A percentile compares a stretch with the other conserved stretches of the same genome.
Evolutionary conservation across 176 grass and related monocot genomes (phyloP).

Genomic region (Areca catechu): DNA sequence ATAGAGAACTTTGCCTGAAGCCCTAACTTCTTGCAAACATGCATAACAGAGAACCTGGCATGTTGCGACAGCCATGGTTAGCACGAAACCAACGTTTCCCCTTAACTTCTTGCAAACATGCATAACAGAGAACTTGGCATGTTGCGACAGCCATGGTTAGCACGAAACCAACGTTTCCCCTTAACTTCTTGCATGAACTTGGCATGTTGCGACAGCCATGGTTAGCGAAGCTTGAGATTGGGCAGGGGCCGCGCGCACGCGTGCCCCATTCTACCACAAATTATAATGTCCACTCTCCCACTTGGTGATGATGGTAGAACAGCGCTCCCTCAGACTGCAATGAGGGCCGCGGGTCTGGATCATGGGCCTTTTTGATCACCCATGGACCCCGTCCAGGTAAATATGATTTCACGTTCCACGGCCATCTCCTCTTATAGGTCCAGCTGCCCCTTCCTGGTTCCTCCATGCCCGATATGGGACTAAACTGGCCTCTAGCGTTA

Average conservation of each 20-base stretch:
- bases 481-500: background rate
- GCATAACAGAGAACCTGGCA: no score
- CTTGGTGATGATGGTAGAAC: conserved; percentile 32
- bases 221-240: no score
- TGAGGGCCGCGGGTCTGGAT: background rate
- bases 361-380: conserved; percentile 5
- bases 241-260: conserved; percentile 37
- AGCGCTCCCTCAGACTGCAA: conserved; percentile 7
- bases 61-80: no score
- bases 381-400: conserved; percentile 13
- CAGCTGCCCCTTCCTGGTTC: background rate
- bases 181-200: no score
- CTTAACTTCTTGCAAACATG: no score
- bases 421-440: background rate
- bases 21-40: no score
- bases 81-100: no score
- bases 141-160: no score
- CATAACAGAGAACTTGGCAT: no score
- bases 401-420: background rate
- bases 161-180: no score
- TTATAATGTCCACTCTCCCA: conserved; percentile 52
- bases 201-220: no score
- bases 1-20: no score
- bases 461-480: background rate
- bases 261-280: conserved; percentile 33